Conservation (phyloP, 169 alveolate species). For the Cyclospora cayetanensis region DNA sequence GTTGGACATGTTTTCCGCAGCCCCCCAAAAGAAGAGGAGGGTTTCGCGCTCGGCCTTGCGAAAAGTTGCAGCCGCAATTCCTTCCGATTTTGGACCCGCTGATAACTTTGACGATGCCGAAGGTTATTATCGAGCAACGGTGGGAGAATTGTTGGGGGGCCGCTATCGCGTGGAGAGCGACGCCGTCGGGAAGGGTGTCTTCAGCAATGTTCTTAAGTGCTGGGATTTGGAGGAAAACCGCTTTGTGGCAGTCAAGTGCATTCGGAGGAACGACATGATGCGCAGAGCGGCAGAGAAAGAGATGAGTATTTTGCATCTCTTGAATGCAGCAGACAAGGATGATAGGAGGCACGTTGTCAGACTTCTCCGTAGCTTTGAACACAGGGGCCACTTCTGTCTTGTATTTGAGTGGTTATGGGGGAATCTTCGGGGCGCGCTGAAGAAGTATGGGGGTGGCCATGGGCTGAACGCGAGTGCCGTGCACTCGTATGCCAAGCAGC, state of each 20-base stretch:
- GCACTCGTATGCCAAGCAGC: conserved; percentile 85
- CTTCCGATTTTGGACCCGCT: conserved; percentile 20
- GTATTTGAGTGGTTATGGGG: conserved; percentile 94
- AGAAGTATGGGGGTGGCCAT: conserved; percentile 85
- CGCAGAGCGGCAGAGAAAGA: conserved; percentile 92
- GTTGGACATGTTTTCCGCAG: conserved; percentile 67
- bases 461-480: conserved; percentile 85
- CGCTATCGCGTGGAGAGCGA: conserved; percentile 86
- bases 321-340: conserved; percentile 87
- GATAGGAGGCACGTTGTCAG: conserved; percentile 85
- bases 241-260: conserved; percentile 65
- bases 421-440: conserved; percentile 86
- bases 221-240: conserved; percentile 24
- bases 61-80: background rate
- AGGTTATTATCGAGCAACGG: conserved; percentile 81
- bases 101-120: conserved; percentile 71
- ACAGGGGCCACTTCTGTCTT: conserved; percentile 90
- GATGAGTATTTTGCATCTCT: conserved; percentile 81
- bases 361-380: conserved; percentile 81
- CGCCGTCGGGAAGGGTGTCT: conserved; percentile 91
- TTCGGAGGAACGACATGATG: conserved; percentile 90
- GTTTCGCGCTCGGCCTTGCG: background rate
- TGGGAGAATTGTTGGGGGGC: conserved; percentile 87
- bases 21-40: background rate
- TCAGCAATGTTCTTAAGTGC: conserved; percentile 79